Evolutionary conservation across 2,329 filamentous ascomycete species (phyloP), one percentile per base, ranked within the genome.

Genomic region (Rachicladosporium sp.): DNA sequence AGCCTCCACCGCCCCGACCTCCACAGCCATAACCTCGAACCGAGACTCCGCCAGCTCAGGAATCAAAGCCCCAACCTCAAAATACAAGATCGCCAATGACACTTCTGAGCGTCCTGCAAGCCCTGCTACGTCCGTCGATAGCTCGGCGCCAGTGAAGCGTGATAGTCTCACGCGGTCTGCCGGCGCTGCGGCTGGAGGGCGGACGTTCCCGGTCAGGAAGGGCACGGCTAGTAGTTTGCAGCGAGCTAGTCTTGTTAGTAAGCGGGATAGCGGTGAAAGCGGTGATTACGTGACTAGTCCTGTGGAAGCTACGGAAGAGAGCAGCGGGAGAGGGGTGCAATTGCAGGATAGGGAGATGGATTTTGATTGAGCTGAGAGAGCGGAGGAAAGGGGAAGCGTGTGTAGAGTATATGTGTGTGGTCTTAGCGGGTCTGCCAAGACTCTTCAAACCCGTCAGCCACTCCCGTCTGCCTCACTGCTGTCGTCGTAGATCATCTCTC

Each of bases 331-430:
- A 60, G 75, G 78, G 5, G 80, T 86, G 32, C 79, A 77, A 49
- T 66, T 87, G 53, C 76, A 76, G 53, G 82, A 87, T 58, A 78
- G 74, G 61, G 78, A 81, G n/a, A 84, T 86, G 78, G 79, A 85
- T 42, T 58, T 57, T 62, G 79, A 84, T 61, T 83, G n/a, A n/a
- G n/a, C n/a, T n/a, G n/a, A n/a, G n/a, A n/a, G n/a, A n/a, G n/a
- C n/a, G n/a, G n/a, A n/a, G n/a, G n/a, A n/a, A n/a, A n/a, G n/a
- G n/a, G n/a, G n/a, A n/a, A n/a, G n/a, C n/a, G n/a, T n/a, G n/a
- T n/a, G 23, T 27, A 27, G 23, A 27, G 5, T 27, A 27, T 6
- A 27, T 27, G 23, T 27, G 23, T 27, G 23, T 27, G 8, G 23
- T 8, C 7, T 8, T 27, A 27, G 23, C 23, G 23, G 23, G 23